Percentiles rank a stretch among this genome's conserved stretches.
phyloP scores from a whole-genome alignment of 495 filamentous ascomycete species.

The Podospora bellae-mahoneyi region DNA sequence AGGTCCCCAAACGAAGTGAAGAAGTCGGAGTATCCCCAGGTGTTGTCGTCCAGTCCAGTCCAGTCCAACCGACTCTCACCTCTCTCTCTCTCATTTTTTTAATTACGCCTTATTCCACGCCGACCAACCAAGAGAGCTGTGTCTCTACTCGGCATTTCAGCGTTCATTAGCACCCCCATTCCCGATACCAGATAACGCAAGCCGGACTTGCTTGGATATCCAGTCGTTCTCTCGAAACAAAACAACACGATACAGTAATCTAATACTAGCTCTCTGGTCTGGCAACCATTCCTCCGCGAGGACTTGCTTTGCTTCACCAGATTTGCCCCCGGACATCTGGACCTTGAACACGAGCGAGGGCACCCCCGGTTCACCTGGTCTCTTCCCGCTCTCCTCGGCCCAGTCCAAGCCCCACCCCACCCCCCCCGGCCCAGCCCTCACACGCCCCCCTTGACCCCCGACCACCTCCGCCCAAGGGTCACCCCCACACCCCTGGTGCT shows the following conservation, averaged over 20 bases:
- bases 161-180: slow-evolving; percentile 11
- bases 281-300: slow-evolving; percentile 28
- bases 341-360: slow-evolving; percentile 36
- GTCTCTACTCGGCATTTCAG: slow-evolving; percentile 12
- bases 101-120: slow-evolving; percentile 34
- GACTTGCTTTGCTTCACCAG: slow-evolving; percentile 15
- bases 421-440: slow-evolving; percentile 22
- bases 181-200: slow-evolving; percentile 42
- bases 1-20: slow-evolving; percentile 28
- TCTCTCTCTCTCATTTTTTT: slow-evolving; percentile 36
- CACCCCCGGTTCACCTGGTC: slow-evolving; percentile 34
- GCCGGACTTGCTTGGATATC: slow-evolving; percentile 52
- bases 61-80: slow-evolving; percentile 37
- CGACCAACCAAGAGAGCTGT: slow-evolving; percentile 34
- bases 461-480: slow-evolving; percentile 30
- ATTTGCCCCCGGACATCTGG: slow-evolving; percentile 33
- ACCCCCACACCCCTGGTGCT: slow-evolving; percentile 37
- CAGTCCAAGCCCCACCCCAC: slow-evolving; percentile 36
- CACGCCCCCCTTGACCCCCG: slow-evolving; percentile 28
- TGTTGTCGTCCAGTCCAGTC: slow-evolving; percentile 37
- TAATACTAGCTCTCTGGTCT: slow-evolving; percentile 39
- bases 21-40: slow-evolving; percentile 42
- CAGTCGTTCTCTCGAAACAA: slow-evolving; percentile 47
- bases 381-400: slow-evolving; percentile 48
- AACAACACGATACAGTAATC: slow-evolving; percentile 34